Percentiles rank a stretch among this genome's conserved stretches.
phyloP scores from a whole-genome alignment of 2,329 filamentous ascomycete species.

The Thielaviopsis populi region DNA sequence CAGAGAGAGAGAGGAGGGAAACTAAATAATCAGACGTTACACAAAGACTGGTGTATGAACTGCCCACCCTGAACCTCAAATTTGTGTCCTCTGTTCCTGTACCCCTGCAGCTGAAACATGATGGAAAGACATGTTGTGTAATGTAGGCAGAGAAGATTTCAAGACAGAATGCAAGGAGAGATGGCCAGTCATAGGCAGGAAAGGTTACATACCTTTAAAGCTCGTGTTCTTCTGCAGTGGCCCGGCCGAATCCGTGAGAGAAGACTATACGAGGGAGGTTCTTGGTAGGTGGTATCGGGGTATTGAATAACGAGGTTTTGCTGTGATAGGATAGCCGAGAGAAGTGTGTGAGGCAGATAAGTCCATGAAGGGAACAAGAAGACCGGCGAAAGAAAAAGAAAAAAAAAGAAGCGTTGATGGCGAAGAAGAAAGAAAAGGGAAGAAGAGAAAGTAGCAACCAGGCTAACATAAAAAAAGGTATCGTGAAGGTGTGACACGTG shows the following conservation, averaged over 20 bases:
- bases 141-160: conserved; percentile 1
- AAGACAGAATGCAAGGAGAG: neutral
- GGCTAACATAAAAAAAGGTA: conserved; percentile 3
- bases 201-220: conserved; percentile 2
- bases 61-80: neutral
- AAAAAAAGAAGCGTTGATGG: neutral
- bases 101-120: conserved; percentile 11
- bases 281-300: neutral
- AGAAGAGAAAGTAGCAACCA: conserved; percentile 10
- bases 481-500: neutral
- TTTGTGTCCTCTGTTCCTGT: conserved; percentile 1
- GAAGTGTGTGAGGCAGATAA: neutral
- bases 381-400: neutral
- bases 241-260: neutral
- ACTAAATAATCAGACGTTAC: neutral
- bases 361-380: neutral
- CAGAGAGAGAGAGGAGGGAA: neutral
- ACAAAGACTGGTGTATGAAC: neutral
- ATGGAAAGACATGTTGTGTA: neutral
- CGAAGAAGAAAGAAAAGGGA: neutral
- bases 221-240: conserved; percentile 2
- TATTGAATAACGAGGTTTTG: neutral
- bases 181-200: neutral
- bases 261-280: neutral
- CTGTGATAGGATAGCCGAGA: neutral